These are phyloP conservation scores for Gossypium thurberi DNA, from an alignment of 345 rosid species.

Conservation along the genomic window DNA sequence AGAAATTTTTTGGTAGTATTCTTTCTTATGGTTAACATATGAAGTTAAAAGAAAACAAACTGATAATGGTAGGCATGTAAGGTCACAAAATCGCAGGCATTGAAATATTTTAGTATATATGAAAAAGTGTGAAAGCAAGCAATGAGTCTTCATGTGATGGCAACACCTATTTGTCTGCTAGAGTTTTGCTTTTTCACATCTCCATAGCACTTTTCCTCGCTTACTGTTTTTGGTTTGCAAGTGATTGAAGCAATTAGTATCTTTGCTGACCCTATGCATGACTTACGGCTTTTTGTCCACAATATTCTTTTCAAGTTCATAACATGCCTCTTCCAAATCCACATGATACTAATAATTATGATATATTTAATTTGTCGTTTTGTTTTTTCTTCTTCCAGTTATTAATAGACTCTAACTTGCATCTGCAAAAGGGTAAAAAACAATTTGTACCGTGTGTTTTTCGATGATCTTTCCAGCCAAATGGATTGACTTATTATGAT, in stretches of 20 bases:
- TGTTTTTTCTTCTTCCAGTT: not conserved
- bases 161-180: not conserved
- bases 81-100: not conserved
- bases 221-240: not conserved
- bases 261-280: not conserved
- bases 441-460: not conserved
- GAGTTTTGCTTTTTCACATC: not conserved
- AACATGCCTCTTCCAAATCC: too few relatives aligned
- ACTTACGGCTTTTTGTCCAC: slow-evolving; percentile 6
- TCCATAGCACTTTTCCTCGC: not conserved
- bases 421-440: not conserved
- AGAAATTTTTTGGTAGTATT: too few relatives aligned
- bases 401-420: not conserved
- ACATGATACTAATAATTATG: not conserved
- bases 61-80: not conserved
- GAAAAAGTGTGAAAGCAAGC: slow-evolving; percentile 13
- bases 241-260: not conserved
- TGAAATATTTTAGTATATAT: not conserved
- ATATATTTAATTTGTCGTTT: not conserved
- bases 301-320: not conserved
- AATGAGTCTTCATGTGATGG: slow-evolving; percentile 8
- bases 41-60: not conserved
- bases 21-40: not conserved
- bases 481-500: not conserved
- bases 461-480: not conserved